Evolutionary conservation across 352 stramenopile genomes (phyloP).

Genomic region (Pelagophyceae sp.): DNA sequence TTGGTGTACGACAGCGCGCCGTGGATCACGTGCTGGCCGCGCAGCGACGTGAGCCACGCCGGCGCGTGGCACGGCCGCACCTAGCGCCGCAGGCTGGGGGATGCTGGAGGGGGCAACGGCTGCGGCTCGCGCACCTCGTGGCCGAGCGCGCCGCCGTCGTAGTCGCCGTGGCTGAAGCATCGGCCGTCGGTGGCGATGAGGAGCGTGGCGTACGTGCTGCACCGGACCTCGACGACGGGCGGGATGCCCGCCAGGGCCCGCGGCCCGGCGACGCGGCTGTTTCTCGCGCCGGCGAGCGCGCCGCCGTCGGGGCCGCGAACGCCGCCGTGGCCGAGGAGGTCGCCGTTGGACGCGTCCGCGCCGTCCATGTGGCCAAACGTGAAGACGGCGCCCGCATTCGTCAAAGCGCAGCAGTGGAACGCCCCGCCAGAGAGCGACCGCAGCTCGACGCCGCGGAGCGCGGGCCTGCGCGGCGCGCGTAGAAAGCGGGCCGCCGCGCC

Average conservation of each 20-base stretch:
- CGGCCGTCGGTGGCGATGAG: conserved; percentile 2
- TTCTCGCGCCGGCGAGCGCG: too few species aligned
- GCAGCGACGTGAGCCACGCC: not conserved
- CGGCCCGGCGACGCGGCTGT: not conserved
- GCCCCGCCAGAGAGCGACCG: not conserved
- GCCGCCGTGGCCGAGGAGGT: conserved; percentile 9
- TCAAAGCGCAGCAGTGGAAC: conserved; percentile 6
- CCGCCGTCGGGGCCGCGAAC: not conserved
- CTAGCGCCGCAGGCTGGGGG: too few species aligned
- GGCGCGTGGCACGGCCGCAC: not conserved
- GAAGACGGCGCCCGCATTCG: not conserved
- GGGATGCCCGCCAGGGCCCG: not conserved
- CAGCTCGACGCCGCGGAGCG: not conserved
- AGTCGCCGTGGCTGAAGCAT: not conserved
- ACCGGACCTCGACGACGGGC: not conserved
- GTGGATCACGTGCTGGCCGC: not conserved
- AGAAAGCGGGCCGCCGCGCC: too few species aligned
- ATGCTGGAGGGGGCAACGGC: too few species aligned
- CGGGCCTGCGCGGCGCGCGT: too few species aligned
- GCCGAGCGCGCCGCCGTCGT: conserved; percentile 12
- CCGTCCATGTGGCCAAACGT: not conserved
- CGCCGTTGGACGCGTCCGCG: conserved; percentile 1
- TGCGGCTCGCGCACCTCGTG: not conserved
- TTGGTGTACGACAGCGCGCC: conserved; percentile 19
- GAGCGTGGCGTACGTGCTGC: not conserved